phyloP scores from a whole-genome alignment of 495 filamentous ascomycete genomes.

The Penicillium paxilli region DNA sequence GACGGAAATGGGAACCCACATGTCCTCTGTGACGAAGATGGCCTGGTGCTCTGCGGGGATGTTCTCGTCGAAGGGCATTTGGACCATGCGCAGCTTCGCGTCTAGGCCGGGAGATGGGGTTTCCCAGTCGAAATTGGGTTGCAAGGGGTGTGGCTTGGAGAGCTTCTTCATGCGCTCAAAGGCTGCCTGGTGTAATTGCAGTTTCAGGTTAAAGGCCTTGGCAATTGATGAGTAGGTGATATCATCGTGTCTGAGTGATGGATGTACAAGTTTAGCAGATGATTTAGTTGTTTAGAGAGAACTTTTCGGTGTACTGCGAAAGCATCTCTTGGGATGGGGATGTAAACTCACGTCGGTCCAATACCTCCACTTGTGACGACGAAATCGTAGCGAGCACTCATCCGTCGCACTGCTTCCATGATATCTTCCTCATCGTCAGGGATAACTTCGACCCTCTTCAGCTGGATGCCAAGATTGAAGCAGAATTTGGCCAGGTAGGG shows the following conservation, averaged over 20 bases:
- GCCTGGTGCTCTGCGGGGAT: slow-evolving; percentile 62
- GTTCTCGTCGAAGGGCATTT: slow-evolving; percentile 71
- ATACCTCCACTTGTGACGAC: slow-evolving; percentile 95
- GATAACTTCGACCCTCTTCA: slow-evolving; percentile 90
- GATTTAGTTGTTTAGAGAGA: too few relatives aligned
- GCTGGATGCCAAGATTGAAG: slow-evolving; percentile 83
- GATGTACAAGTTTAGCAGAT: too few relatives aligned
- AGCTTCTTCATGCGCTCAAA: slow-evolving; percentile 80
- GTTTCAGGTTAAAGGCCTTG: slow-evolving; percentile 76
- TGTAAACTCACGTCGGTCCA: slow-evolving; percentile 74
- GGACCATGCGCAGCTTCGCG: slow-evolving; percentile 87
- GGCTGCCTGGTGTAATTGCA: slow-evolving; percentile 73
- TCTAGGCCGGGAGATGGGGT: slow-evolving; percentile 71
- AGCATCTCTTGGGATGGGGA: not conserved
- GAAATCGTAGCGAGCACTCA: slow-evolving; percentile 88
- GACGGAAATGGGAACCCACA: slow-evolving; percentile 88
- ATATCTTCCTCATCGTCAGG: slow-evolving; percentile 89
- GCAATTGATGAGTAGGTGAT: slow-evolving; percentile 96
- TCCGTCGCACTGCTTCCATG: slow-evolving; percentile 77
- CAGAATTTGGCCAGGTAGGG: slow-evolving; percentile 90
- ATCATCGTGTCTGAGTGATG: slow-evolving; percentile 94
- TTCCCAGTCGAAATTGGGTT: slow-evolving; percentile 83
- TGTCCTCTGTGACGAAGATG: slow-evolving; percentile 72
- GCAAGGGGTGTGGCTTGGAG: slow-evolving; percentile 66
- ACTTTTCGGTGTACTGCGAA: too few relatives aligned